Evolutionary conservation across 306 rosid genomes (phyloP).

Genomic region (Cucurbita ficifolia): DNA sequence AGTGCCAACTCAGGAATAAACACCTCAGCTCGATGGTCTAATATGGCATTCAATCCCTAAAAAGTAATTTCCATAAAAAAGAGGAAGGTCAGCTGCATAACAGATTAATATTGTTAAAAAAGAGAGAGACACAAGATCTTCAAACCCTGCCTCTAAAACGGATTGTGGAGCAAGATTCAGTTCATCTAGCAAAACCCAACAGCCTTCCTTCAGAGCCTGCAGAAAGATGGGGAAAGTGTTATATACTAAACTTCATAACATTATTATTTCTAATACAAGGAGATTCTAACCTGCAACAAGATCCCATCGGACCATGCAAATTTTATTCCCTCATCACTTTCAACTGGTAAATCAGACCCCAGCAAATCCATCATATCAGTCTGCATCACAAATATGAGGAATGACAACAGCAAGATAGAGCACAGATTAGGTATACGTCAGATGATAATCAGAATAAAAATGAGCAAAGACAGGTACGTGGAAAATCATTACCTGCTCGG

Average conservation of each 20-base stretch:
- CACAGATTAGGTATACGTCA: not conserved
- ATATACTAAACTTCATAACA: slow-evolving; percentile 9
- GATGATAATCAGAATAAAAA: not conserved
- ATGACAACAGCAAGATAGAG: not conserved
- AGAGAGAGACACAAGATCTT: slow-evolving; percentile 1
- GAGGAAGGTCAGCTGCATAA: not conserved
- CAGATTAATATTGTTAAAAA: not conserved
- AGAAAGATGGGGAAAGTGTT: slow-evolving; percentile 13
- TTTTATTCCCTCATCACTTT: slow-evolving; percentile 70
- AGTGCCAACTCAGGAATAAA: slow-evolving; percentile 77
- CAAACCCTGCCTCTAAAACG: slow-evolving; percentile 54
- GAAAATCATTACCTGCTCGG: slow-evolving; percentile 63
- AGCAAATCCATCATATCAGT: slow-evolving; percentile 94
- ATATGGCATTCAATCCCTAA: slow-evolving; percentile 91
- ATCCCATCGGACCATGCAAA: slow-evolving; percentile 98
- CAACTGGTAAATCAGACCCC: slow-evolving; percentile 89
- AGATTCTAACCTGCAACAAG: slow-evolving; percentile 59
- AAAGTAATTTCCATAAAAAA: not conserved
- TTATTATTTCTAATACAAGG: not conserved
- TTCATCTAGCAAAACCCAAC: slow-evolving; percentile 96
- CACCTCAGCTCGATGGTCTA: slow-evolving; percentile 97
- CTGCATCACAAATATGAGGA: slow-evolving; percentile 28
- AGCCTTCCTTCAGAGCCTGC: slow-evolving; percentile 88
- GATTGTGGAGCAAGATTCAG: slow-evolving; percentile 97
- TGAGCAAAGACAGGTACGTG: not conserved